phyloP scores from a whole-genome alignment of 176 grass and related monocot species.

The Melocanna baccifera region DNA sequence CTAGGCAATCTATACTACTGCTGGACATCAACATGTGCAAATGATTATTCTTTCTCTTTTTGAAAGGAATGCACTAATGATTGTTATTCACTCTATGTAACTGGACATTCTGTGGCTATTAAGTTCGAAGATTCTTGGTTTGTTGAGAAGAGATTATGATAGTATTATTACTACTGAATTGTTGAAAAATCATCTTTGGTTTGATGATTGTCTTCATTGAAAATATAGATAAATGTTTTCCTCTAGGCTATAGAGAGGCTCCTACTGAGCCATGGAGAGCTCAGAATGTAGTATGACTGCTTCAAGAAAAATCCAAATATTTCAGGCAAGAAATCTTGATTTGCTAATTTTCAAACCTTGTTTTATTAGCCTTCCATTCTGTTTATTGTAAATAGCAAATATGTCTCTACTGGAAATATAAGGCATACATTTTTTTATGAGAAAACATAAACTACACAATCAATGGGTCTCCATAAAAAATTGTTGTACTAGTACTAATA shows the following conservation, averaged over 20 bases:
- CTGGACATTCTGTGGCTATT: neutral
- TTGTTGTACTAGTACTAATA: neutral
- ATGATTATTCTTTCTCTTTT: neutral
- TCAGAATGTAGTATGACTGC: conserved; percentile 63
- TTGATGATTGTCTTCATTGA: conserved; percentile 20
- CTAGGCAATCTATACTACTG: neutral
- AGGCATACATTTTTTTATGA: conserved; percentile 2
- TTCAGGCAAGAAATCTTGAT: conserved; percentile 59
- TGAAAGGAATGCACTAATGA: neutral
- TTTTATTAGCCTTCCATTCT: conserved; percentile 11
- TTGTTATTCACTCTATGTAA: neutral
- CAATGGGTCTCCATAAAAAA: neutral
- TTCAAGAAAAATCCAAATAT: conserved; percentile 86
- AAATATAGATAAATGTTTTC: conserved; percentile 37
- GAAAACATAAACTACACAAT: neutral
- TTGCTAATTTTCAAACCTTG: conserved; percentile 6
- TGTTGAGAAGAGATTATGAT: neutral
- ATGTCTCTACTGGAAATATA: conserved; percentile 1
- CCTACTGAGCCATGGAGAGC: conserved; percentile 58
- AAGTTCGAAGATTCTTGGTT: neutral
- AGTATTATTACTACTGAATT: neutral
- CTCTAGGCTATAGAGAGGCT: conserved; percentile 94
- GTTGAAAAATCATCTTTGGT: neutral
- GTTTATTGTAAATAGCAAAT: neutral
- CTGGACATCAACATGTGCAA: neutral